These are phyloP conservation scores for Psidium friedrichsthalianum DNA, from an alignment of 345 rosid species.

Conservation along the genomic window DNA sequence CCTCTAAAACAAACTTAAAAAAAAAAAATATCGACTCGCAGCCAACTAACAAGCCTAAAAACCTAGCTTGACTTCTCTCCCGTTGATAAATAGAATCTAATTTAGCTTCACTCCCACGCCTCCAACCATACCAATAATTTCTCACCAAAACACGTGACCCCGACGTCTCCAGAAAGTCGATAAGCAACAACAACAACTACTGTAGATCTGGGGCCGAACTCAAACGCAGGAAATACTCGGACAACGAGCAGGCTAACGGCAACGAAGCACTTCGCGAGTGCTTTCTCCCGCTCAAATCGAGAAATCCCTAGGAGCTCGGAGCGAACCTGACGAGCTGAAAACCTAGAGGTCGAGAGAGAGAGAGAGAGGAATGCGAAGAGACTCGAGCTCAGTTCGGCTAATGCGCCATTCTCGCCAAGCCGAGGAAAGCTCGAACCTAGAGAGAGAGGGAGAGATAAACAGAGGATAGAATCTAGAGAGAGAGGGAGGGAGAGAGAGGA, in stretches of 20 bases:
- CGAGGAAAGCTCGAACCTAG: not conserved
- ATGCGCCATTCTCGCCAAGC: not conserved
- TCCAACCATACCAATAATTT: conserved; percentile 4
- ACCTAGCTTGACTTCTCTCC: conserved; percentile 10
- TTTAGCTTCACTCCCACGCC: conserved; percentile 24
- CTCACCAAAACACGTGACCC: conserved; percentile 12
- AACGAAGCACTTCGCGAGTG: not conserved
- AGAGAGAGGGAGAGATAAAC: not conserved
- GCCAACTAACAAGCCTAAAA: not conserved
- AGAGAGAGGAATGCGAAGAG: not conserved
- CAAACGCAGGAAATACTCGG: not conserved
- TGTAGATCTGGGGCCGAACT: conserved; percentile 17
- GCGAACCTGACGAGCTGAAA: conserved; percentile 7
- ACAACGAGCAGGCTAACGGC: not conserved
- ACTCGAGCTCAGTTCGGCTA: not conserved
- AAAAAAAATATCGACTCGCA: not conserved
- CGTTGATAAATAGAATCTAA: not conserved
- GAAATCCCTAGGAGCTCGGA: not conserved
- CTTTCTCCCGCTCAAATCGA: not conserved
- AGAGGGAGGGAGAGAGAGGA: not conserved
- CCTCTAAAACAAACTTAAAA: not conserved
- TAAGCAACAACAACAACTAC: not conserved
- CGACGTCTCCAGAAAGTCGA: not conserved
- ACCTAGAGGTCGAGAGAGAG: conserved; percentile 9
- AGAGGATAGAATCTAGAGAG: not conserved